These are phyloP conservation scores for Vinca major DNA, from an alignment of 305 asterid species.

Conservation along the genomic window DNA sequence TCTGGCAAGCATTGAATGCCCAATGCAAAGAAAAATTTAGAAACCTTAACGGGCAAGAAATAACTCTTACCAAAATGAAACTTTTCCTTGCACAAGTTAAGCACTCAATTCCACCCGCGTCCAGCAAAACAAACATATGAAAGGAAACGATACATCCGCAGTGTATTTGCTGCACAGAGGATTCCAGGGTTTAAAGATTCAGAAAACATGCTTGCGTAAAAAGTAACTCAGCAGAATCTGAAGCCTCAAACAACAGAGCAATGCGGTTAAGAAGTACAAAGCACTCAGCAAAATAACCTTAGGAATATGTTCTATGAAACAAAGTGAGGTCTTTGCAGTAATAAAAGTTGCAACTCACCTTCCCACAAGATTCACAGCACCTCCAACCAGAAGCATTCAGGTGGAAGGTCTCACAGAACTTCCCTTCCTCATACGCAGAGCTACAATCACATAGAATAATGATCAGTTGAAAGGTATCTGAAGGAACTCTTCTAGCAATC, in stretches of 20 bases:
- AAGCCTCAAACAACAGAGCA: neutral
- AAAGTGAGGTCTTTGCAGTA: neutral
- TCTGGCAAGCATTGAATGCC: neutral
- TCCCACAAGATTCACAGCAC: slow-evolving; percentile 95
- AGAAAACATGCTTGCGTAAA: slow-evolving; percentile 7
- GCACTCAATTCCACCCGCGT: slow-evolving; percentile 99
- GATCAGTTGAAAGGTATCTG: slow-evolving; percentile 7
- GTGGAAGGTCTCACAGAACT: slow-evolving; percentile 88
- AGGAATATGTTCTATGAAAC: neutral
- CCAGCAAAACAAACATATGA: slow-evolving; percentile 95
- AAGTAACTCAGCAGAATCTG: slow-evolving; percentile 12
- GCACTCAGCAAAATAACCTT: neutral
- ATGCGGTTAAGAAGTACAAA: neutral
- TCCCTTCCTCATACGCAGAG: slow-evolving; percentile 80
- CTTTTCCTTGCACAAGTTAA: slow-evolving; percentile 80
- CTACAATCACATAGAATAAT: slow-evolving; percentile 24
- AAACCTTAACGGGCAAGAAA: slow-evolving; percentile 10
- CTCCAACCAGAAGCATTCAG: slow-evolving; percentile 91
- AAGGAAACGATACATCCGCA: slow-evolving; percentile 97
- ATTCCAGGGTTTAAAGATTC: slow-evolving; percentile 18
- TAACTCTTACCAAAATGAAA: slow-evolving; percentile 67
- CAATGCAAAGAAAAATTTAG: slow-evolving; percentile 4
- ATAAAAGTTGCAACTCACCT: slow-evolving; percentile 39
- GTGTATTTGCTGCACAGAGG: slow-evolving; percentile 81
- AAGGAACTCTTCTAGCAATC: neutral